A percentile compares a stretch with the other conserved stretches of the same genome.
Conservation (phyloP, 208 protist genomes). For the Vickermania spadyakhi region DNA sequence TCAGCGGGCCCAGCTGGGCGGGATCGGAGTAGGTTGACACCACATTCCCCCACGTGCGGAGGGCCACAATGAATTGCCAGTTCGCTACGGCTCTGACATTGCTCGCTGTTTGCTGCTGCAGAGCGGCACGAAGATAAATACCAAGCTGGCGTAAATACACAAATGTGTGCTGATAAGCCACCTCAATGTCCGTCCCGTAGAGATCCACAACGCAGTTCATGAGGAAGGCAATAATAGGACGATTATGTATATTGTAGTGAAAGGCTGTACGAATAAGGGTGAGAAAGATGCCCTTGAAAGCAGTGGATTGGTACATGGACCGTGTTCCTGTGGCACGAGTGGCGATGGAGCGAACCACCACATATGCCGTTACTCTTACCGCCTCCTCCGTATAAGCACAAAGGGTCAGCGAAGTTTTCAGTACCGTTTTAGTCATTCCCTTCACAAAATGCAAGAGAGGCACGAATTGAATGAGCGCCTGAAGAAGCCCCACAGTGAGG, state of each 20-base stretch:
- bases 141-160: slow-evolving; percentile 97
- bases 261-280: slow-evolving; percentile 82
- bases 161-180: slow-evolving; percentile 94
- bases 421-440: slow-evolving; percentile 67
- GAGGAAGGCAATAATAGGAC: slow-evolving; percentile 84
- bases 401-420: slow-evolving; percentile 57
- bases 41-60: slow-evolving; percentile 91
- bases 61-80: slow-evolving; percentile 94
- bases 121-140: slow-evolving; percentile 92
- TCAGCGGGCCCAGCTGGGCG: slow-evolving; percentile 78
- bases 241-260: slow-evolving; percentile 71
- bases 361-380: slow-evolving; percentile 76
- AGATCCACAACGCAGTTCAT: slow-evolving; percentile 93
- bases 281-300: slow-evolving; percentile 92
- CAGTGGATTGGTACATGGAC: slow-evolving; percentile 86
- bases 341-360: slow-evolving; percentile 82
- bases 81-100: slow-evolving; percentile 93
- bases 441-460: slow-evolving; percentile 84
- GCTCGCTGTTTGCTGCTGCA: slow-evolving; percentile 86
- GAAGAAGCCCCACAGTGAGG: slow-evolving; percentile 56
- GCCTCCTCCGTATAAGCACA: slow-evolving; percentile 69
- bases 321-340: slow-evolving; percentile 78
- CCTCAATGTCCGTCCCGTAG: slow-evolving; percentile 90
- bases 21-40: slow-evolving; percentile 79
- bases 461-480: slow-evolving; percentile 74